A percentile compares a stretch with the other conserved stretches of the same genome.
Conservation (phyloP, 768 basidiomycete species). For the Suillus clintonianus region DNA sequence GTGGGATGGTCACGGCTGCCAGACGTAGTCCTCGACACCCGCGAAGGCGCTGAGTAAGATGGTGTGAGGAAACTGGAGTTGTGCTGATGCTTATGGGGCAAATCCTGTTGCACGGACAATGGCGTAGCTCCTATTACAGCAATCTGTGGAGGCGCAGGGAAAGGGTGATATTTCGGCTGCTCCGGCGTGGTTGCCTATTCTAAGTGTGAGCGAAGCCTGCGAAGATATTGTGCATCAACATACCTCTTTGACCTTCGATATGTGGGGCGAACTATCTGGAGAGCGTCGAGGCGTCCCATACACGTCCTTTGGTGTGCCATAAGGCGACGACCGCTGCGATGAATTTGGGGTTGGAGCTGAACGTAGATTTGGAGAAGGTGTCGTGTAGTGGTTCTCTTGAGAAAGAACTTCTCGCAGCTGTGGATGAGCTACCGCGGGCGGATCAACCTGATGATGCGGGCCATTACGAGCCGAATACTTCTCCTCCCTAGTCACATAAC, state of each 20-base stretch:
- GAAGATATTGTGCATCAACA: neutral
- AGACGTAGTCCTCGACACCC: constrained; percentile 23
- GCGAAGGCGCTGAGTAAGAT: constrained; percentile 27
- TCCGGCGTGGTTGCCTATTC: constrained; percentile 24
- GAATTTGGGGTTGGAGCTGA: constrained; percentile 18
- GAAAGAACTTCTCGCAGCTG: constrained; percentile 36
- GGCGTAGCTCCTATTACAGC: constrained; percentile 33
- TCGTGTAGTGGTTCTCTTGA: constrained; percentile 20
- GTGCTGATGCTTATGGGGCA: constrained; percentile 22
- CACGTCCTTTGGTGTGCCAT: constrained; percentile 16
- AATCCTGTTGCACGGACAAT: constrained; percentile 14
- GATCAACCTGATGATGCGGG: constrained; percentile 19
- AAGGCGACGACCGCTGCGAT: constrained; percentile 28
- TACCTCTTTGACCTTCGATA: constrained; percentile 28
- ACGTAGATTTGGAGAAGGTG: constrained; percentile 17
- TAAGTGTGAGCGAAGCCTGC: constrained; percentile 11
- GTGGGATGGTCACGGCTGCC: constrained; percentile 22
- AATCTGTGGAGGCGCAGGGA: constrained; percentile 28
- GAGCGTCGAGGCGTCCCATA: constrained; percentile 22
- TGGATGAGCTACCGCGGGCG: constrained; percentile 16
- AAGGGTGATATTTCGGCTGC: constrained; percentile 11
- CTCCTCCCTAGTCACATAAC: constrained; percentile 26
- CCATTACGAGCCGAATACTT: constrained; percentile 24
- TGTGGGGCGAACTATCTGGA: constrained; percentile 23
- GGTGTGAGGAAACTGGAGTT: constrained; percentile 27